phyloP scores from a whole-genome alignment of 2,329 filamentous ascomycete genomes.

The Allantophomopsis lycopodina region DNA sequence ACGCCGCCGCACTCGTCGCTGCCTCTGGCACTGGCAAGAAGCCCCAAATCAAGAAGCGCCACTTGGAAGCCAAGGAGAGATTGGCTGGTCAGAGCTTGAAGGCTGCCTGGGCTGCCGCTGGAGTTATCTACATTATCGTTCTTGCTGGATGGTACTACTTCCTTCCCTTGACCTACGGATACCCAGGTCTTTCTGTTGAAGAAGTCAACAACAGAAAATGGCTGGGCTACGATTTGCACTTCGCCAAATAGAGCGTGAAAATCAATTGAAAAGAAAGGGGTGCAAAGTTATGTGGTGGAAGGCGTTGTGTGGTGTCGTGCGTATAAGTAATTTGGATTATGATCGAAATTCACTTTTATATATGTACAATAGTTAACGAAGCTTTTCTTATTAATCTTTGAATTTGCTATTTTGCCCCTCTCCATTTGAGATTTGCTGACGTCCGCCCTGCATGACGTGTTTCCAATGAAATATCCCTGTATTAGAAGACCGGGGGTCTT shows the following conservation, averaged over 20 bases:
- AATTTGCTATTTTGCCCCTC: too few species aligned
- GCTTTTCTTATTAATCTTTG: too few species aligned
- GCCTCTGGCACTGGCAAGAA: slow-evolving; percentile 29
- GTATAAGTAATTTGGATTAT: too few species aligned
- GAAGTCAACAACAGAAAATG: slow-evolving; percentile 79
- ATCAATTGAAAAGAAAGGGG: too few species aligned
- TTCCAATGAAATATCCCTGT: too few species aligned
- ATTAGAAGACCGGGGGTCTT: too few species aligned
- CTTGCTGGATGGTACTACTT: slow-evolving; percentile 84
- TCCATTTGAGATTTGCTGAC: too few species aligned
- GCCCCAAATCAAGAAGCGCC: slow-evolving; percentile 31
- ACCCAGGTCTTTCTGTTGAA: slow-evolving; percentile 70
- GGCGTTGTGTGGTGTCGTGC: too few species aligned
- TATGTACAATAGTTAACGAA: too few species aligned
- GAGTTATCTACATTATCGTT: slow-evolving; percentile 52
- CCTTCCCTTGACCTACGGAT: slow-evolving; percentile 88
- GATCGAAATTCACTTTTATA: too few species aligned
- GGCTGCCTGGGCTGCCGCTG: slow-evolving; percentile 65
- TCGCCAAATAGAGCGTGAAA: slow-evolving; percentile 59
- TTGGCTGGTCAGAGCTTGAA: slow-evolving; percentile 67
- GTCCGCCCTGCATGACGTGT: too few species aligned
- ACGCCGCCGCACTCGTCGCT: slow-evolving; percentile 24
- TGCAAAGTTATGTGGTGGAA: too few species aligned
- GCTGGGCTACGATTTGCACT: slow-evolving; percentile 95
- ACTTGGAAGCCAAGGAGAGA: slow-evolving; percentile 69